Base-by-base conservation (phyloP, 106 monocot species). In the Cymbidium sinense region DNA sequence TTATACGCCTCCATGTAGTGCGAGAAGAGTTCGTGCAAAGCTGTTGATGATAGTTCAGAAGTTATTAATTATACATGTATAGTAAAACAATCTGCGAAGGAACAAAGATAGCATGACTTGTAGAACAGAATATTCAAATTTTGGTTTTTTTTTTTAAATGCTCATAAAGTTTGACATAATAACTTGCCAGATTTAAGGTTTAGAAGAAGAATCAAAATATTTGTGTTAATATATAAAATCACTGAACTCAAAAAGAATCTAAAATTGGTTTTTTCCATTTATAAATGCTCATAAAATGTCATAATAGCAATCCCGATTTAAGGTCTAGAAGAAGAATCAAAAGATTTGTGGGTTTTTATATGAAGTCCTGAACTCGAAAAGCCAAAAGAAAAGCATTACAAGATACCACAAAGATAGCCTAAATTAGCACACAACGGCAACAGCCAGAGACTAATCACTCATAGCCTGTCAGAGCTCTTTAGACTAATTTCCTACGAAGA, bases 1-100 rank as follows among this genome's bases (percentile, higher is more conserved):
- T 94, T 92, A 89, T 92, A 98, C 37, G 98, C 98, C 72, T 98
- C 98, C 85, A 88, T 34, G 70, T 91, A 98, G 81, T 98, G 98
- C 3, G 85, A 77, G 80, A 98, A 98, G 28, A 94, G 90, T 3
- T 94, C 98, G 80, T 83, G 79, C 81, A 98, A 74, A 76, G 94
- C 98, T 98, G 90, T 41, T 78, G 30, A 50, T 43, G 44, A 76
- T 65, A 70, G 25, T 28, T 55, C 33, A 73, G 25, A 39, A 2
- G 37, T 70, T 50, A 67, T 29, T 36, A 31, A 12, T n/a, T 31
- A 39, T 4, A 34, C 18, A 36, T 12, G 50, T n/a, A 73, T 12
- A 36, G 33, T 31, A 30, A 41, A 15, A n/a, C 1, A 23, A 71
- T 21, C n/a, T 23, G 2, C 12, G n/a, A 3, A 27, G 62, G 47